Percentiles rank a stretch among this genome's conserved stretches.
Conservation (phyloP, 805 yeast species). For the Yamadazyma tumulicola region DNA sequence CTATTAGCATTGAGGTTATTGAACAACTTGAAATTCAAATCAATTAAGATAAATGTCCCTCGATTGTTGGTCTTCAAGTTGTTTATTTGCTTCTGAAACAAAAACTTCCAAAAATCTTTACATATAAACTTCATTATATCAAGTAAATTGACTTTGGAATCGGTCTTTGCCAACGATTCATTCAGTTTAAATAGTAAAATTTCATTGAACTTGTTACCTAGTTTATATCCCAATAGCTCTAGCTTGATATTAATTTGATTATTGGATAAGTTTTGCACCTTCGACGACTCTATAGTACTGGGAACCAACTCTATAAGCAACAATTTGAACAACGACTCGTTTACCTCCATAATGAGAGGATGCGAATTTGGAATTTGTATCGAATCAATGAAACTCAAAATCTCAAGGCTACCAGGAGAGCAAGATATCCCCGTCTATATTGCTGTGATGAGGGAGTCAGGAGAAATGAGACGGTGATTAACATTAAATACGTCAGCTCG, state of each 20-base stretch:
- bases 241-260: constrained; percentile 22
- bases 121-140: constrained; percentile 91
- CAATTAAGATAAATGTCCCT: constrained; percentile 77
- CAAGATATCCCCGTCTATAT: no score
- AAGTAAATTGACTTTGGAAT: constrained; percentile 55
- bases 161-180: constrained; percentile 21
- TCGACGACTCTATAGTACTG: constrained; percentile 10
- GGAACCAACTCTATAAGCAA: constrained; percentile 14
- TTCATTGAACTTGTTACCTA: constrained; percentile 59
- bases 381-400: no score
- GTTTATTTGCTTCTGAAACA: constrained; percentile 86
- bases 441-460: no score
- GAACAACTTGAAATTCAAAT: constrained; percentile 57
- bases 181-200: constrained; percentile 39
- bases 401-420: no score
- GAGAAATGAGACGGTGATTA: no score
- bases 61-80: constrained; percentile 89
- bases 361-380: no score
- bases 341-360: constrained; percentile 7
- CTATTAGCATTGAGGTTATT: constrained; percentile 46
- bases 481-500: no score
- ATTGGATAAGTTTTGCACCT: constrained; percentile 4
- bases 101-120: constrained; percentile 81
- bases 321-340: constrained; percentile 10
- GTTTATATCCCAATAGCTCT: constrained; percentile 66